phyloP scores from a whole-genome alignment of 768 basidiomycete genomes.

The Peribolospora baueri region DNA sequence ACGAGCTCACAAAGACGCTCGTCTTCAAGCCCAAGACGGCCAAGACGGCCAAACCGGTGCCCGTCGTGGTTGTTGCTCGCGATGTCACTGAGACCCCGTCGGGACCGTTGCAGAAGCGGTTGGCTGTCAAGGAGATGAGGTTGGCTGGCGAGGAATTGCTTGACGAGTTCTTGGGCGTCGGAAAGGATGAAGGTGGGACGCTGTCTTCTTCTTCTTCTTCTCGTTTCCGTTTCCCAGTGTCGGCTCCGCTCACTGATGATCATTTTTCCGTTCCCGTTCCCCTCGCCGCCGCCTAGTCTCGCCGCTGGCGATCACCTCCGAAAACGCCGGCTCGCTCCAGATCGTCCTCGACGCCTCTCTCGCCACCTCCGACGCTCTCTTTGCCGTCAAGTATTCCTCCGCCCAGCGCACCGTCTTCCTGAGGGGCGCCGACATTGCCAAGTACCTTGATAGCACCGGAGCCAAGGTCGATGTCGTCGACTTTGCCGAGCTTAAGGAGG shows the following conservation, averaged over 20 bases:
- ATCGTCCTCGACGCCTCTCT: conserved; percentile 59
- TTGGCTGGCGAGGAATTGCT: conserved; percentile 67
- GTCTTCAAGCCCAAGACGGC: background rate
- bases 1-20: background rate
- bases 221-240: conserved; percentile 8
- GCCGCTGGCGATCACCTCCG: conserved; percentile 49
- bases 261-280: background rate
- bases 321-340: conserved; percentile 29
- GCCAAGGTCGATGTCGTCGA: conserved; percentile 48
- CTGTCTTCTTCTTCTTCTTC: too few relatives aligned
- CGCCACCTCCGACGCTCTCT: conserved; percentile 37
- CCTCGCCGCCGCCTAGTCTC: conserved; percentile 33
- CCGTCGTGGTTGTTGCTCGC: background rate
- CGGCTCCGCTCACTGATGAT: background rate
- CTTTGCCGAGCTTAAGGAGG: conserved; percentile 35
- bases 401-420: conserved; percentile 51
- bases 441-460: conserved; percentile 40
- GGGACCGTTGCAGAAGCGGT: conserved; percentile 1
- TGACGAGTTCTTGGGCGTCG: conserved; percentile 53
- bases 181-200: conserved; percentile 58
- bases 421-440: conserved; percentile 46
- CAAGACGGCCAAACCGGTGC: background rate
- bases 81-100: background rate
- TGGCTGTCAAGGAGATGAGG: conserved; percentile 53
- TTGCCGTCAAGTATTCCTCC: conserved; percentile 46